These are phyloP conservation scores for Neofusicoccum parvum DNA, from an alignment of 2,329 filamentous ascomycete genomes.

Conservation along the genomic window DNA sequence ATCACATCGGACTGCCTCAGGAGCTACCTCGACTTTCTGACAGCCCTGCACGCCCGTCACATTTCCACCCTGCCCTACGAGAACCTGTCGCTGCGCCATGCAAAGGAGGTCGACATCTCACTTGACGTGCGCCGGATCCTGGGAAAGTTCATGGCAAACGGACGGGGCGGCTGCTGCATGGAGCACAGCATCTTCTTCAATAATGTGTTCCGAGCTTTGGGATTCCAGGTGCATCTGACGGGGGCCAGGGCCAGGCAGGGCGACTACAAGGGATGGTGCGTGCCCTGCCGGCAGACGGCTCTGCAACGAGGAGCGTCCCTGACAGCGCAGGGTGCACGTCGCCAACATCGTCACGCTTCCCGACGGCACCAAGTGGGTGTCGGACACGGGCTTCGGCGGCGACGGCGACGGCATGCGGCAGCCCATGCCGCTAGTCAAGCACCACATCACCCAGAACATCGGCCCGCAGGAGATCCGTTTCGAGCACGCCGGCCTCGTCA, in stretches of 20 bases:
- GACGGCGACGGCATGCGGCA: conserved; percentile 62
- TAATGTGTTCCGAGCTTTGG: conserved; percentile 54
- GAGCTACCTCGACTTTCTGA: conserved; percentile 20
- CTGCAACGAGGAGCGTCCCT: conserved; percentile 21
- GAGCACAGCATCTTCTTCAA: conserved; percentile 60
- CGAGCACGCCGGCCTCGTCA: conserved; percentile 52
- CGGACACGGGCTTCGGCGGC: conserved; percentile 68
- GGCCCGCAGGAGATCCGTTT: conserved; percentile 61
- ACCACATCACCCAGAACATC: conserved; percentile 50
- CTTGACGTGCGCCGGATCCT: conserved; percentile 54
- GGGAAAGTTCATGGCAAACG: conserved; percentile 50
- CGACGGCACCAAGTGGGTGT: conserved; percentile 52
- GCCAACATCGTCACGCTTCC: conserved; percentile 62
- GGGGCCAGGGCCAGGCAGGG: conserved; percentile 52
- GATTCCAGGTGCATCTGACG: conserved; percentile 57
- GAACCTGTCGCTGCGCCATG: conserved; percentile 59
- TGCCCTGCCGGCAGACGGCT: conserved; percentile 21
- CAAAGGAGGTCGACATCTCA: conserved; percentile 29
- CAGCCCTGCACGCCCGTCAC: conserved; percentile 39
- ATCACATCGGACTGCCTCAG: conserved; percentile 35
- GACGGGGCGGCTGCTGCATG: conserved; percentile 64
- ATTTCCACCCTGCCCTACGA: conserved; percentile 57
- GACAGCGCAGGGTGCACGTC: conserved; percentile 54
- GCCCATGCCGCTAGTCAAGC: conserved; percentile 58
- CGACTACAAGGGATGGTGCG: conserved; percentile 53